These are phyloP conservation scores for Moringa oleifera DNA, from an alignment of 345 rosid genomes.

Conservation along the genomic window DNA sequence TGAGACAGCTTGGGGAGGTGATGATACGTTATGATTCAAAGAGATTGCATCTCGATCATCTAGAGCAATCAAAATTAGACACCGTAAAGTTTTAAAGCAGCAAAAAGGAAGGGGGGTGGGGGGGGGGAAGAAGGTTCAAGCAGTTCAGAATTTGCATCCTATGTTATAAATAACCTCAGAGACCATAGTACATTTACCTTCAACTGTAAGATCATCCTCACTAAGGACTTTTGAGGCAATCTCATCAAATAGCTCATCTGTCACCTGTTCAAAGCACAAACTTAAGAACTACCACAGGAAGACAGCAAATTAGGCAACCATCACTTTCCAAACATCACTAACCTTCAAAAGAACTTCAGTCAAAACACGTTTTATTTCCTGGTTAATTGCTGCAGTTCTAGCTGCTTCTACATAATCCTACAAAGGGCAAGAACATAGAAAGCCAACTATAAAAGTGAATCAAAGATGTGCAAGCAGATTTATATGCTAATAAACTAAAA, in stretches of 20 bases:
- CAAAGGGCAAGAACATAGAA: constrained; percentile 19
- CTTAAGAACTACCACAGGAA: constrained; percentile 16
- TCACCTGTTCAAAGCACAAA: constrained; percentile 54
- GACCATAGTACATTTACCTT: constrained; percentile 36
- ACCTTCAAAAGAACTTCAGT: constrained; percentile 98
- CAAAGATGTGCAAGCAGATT: not conserved
- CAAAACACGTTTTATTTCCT: constrained; percentile 84
- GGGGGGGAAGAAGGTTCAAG: not conserved
- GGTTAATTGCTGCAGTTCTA: constrained; percentile 69
- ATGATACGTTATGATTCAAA: constrained; percentile 34
- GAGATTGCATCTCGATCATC: constrained; percentile 29
- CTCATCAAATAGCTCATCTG: constrained; percentile 92
- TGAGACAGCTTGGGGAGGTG: constrained; percentile 32
- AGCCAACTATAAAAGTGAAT: not conserved
- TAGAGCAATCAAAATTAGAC: constrained; percentile 24
- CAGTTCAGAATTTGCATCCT: constrained; percentile 10
- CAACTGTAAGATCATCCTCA: constrained; percentile 57
- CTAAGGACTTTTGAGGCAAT: constrained; percentile 83
- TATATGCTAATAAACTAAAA: constrained; percentile 4
- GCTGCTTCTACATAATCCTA: constrained; percentile 83
- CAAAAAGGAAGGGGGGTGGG: no score
- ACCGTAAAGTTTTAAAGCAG: constrained; percentile 3
- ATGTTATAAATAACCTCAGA: not conserved
- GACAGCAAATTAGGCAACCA: constrained; percentile 9
- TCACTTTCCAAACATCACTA: constrained; percentile 19